Conservation (phyloP, 768 basidiomycete genomes). For the Tephrocybe sp. region DNA sequence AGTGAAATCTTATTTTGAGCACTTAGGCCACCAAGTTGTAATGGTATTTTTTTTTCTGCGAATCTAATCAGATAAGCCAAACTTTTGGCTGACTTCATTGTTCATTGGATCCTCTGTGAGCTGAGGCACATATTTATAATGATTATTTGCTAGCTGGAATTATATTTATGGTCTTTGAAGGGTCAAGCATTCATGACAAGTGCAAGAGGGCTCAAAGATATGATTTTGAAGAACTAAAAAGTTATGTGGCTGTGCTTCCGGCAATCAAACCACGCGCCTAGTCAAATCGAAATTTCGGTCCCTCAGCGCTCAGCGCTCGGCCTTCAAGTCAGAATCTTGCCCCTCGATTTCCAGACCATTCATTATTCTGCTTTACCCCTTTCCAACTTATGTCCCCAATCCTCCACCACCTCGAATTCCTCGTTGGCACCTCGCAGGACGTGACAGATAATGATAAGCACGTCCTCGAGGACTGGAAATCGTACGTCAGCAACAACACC, state of each 20-base stretch:
- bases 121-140: too few relatives aligned
- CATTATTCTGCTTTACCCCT: neutral
- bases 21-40: too few relatives aligned
- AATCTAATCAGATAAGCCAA: neutral
- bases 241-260: slow-evolving; percentile 2
- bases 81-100: too few relatives aligned
- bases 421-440: slow-evolving; percentile 26
- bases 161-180: too few relatives aligned
- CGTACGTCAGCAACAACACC: slow-evolving; percentile 20
- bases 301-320: neutral
- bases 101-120: too few relatives aligned
- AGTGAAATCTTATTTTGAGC: too few relatives aligned
- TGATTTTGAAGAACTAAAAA: too few relatives aligned
- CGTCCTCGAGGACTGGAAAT: slow-evolving; percentile 29
- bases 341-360: neutral
- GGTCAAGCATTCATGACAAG: too few relatives aligned
- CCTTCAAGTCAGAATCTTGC: too few relatives aligned
- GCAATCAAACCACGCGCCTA: slow-evolving; percentile 10
- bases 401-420: slow-evolving; percentile 27
- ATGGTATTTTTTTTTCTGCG: too few relatives aligned
- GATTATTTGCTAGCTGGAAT: too few relatives aligned
- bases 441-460: slow-evolving; percentile 22
- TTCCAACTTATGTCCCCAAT: slow-evolving; percentile 12
- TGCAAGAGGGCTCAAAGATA: too few relatives aligned
- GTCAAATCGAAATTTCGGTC: neutral